phyloP scores from a whole-genome alignment of 2,329 filamentous ascomycete species.

The Aureobasidium mangrovei region DNA sequence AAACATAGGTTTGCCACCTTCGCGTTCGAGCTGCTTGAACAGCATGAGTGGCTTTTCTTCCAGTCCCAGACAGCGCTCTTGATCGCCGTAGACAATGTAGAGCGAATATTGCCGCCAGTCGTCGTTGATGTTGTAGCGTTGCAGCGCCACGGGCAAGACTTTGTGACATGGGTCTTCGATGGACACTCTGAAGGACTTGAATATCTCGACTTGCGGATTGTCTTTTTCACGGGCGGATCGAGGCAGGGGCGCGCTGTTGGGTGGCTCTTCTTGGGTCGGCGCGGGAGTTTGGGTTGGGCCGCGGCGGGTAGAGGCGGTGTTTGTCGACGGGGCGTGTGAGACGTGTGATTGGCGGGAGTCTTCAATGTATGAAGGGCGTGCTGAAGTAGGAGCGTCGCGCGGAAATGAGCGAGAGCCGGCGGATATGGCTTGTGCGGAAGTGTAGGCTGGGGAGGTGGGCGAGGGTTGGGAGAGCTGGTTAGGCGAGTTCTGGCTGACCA shows the following conservation, averaged over 20 bases:
- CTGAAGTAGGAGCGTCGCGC: constrained; percentile 19
- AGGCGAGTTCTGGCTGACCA: constrained; percentile 35
- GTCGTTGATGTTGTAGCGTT: constrained; percentile 97
- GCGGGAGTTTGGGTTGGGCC: neutral
- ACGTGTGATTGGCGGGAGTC: constrained; percentile 19
- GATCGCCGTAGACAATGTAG: constrained; percentile 98
- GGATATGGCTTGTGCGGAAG: constrained; percentile 21
- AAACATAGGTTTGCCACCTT: constrained; percentile 98
- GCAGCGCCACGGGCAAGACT: constrained; percentile 86
- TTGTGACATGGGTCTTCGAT: constrained; percentile 98
- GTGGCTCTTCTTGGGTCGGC: constrained; percentile 15
- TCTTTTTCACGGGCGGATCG: constrained; percentile 17
- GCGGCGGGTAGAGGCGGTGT: constrained; percentile 23
- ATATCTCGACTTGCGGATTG: constrained; percentile 71
- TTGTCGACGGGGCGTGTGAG: constrained; percentile 21
- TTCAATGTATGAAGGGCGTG: constrained; percentile 17
- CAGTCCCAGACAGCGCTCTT: constrained; percentile 84
- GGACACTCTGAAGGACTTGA: constrained; percentile 96
- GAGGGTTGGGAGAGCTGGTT: constrained; percentile 34
- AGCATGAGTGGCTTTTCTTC: constrained; percentile 91
- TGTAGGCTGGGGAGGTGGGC: constrained; percentile 42
- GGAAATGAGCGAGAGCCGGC: constrained; percentile 25
- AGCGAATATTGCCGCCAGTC: constrained; percentile 96
- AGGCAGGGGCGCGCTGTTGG: constrained; percentile 8
- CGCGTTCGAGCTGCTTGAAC: constrained; percentile 94